Conservation (phyloP, 345 rosid species). For the Gynandropsis gynandra region DNA sequence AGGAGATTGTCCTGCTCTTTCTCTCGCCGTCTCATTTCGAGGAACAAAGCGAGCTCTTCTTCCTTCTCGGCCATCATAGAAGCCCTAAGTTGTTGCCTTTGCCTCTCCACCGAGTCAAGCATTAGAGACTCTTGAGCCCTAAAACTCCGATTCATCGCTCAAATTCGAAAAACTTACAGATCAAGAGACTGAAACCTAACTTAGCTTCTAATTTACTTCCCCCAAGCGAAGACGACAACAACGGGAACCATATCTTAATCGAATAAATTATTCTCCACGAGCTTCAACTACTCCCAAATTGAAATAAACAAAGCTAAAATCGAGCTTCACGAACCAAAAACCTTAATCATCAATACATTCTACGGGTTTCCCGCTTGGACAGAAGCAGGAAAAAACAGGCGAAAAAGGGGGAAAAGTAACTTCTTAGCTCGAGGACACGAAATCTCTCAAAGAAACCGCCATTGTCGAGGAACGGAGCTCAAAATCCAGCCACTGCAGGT, state of each 20-base stretch:
- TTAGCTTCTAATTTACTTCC: slow-evolving; percentile 36
- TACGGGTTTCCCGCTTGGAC: slow-evolving; percentile 12
- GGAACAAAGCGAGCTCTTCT: slow-evolving; percentile 86
- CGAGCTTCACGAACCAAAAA: slow-evolving; percentile 18
- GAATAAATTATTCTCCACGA: slow-evolving; percentile 15
- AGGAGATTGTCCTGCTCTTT: slow-evolving; percentile 64
- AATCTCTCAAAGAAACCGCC: slow-evolving; percentile 26
- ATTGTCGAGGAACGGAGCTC: slow-evolving; percentile 26
- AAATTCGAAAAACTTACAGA: slow-evolving; percentile 10
- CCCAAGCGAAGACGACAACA: neutral
- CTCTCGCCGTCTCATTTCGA: slow-evolving; percentile 87
- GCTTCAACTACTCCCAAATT: slow-evolving; percentile 11
- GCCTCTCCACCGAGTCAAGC: slow-evolving; percentile 68
- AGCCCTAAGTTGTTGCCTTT: slow-evolving; percentile 70
- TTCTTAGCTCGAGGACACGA: slow-evolving; percentile 22
- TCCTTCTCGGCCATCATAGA: slow-evolving; percentile 85
- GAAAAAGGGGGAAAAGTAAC: neutral
- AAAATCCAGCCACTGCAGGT: slow-evolving; percentile 5
- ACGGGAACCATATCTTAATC: slow-evolving; percentile 24
- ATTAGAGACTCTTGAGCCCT: slow-evolving; percentile 70
- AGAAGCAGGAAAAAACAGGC: neutral
- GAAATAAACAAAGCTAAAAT: slow-evolving; percentile 21
- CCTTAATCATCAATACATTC: slow-evolving; percentile 17
- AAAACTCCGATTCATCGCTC: slow-evolving; percentile 82
- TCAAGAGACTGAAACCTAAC: slow-evolving; percentile 29